These are phyloP conservation scores for Citrullus colocynthis DNA, from an alignment of 306 rosid species.

Conservation along the genomic window DNA sequence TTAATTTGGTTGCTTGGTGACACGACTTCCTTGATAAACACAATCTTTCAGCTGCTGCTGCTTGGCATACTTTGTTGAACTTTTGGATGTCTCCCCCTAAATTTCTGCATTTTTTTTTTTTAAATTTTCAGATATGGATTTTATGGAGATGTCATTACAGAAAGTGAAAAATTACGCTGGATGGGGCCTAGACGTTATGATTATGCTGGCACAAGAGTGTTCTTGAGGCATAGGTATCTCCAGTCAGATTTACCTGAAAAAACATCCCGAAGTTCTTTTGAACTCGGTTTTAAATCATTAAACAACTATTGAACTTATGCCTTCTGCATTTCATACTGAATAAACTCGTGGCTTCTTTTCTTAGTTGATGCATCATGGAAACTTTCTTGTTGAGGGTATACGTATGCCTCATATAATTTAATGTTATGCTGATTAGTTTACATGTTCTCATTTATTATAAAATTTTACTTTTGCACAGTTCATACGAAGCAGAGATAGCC, in stretches of 20 bases:
- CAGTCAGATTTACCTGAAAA: background rate
- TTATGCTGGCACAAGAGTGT: constrained; percentile 85
- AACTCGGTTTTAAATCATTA: background rate
- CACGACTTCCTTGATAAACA: background rate
- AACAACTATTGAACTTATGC: background rate
- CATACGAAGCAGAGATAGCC: constrained; percentile 82
- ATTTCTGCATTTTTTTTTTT: constrained; percentile 3
- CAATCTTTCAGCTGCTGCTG: background rate
- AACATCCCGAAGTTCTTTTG: background rate
- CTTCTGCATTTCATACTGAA: background rate
- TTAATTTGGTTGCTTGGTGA: background rate
- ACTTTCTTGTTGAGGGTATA: background rate
- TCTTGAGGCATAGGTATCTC: constrained; percentile 63
- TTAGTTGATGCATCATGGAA: background rate
- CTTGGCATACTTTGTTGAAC: constrained; percentile 8
- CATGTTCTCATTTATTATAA: background rate
- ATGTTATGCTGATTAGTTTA: background rate
- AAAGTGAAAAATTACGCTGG: constrained; percentile 95
- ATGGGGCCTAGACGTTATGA: constrained; percentile 96
- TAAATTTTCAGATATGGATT: constrained; percentile 62
- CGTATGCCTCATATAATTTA: background rate
- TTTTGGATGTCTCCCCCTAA: constrained; percentile 11
- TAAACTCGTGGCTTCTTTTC: background rate
- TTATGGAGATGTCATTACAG: constrained; percentile 91
- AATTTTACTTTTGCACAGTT: constrained; percentile 30